These are phyloP conservation scores for Escallonia herrerae DNA, from an alignment of 129 eudicot species.

Conservation along the genomic window DNA sequence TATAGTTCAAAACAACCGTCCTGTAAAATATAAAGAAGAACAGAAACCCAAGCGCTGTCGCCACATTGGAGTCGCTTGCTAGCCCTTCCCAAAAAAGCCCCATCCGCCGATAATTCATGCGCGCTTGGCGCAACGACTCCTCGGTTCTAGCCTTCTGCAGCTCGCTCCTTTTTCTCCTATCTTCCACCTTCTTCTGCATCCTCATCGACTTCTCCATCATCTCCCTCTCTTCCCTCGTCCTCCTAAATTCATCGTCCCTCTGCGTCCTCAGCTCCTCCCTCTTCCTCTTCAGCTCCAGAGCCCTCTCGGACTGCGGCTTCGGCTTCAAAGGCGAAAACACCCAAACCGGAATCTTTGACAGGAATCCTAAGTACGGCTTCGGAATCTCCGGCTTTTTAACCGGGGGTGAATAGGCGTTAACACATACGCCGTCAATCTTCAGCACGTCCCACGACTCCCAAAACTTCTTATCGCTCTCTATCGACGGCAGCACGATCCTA, in stretches of 20 bases:
- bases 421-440: slow-evolving; percentile 52
- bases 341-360: slow-evolving; percentile 36
- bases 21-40: slow-evolving; percentile 68
- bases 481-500: slow-evolving; percentile 71
- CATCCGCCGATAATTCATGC: slow-evolving; percentile 19
- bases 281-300: slow-evolving; percentile 58
- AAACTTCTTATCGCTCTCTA: slow-evolving; percentile 46
- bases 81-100: slow-evolving; percentile 38
- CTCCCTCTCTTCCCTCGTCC: slow-evolving; percentile 30
- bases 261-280: slow-evolving; percentile 56
- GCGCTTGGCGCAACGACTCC: slow-evolving; percentile 33
- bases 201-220: slow-evolving; percentile 48
- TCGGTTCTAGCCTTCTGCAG: slow-evolving; percentile 33
- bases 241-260: slow-evolving; percentile 32
- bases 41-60: slow-evolving; percentile 45
- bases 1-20: slow-evolving; percentile 67
- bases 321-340: slow-evolving; percentile 45
- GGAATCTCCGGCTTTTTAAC: slow-evolving; percentile 62
- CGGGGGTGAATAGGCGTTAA: slow-evolving; percentile 79
- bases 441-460: slow-evolving; percentile 78
- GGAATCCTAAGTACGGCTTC: slow-evolving; percentile 43
- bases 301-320: slow-evolving; percentile 64
- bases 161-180: slow-evolving; percentile 52
- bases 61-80: slow-evolving; percentile 40
- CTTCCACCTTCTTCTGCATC: slow-evolving; percentile 51